Base-by-base conservation (phyloP, 108 stramenopile genomes). In the Cyclotella atomus region DNA sequence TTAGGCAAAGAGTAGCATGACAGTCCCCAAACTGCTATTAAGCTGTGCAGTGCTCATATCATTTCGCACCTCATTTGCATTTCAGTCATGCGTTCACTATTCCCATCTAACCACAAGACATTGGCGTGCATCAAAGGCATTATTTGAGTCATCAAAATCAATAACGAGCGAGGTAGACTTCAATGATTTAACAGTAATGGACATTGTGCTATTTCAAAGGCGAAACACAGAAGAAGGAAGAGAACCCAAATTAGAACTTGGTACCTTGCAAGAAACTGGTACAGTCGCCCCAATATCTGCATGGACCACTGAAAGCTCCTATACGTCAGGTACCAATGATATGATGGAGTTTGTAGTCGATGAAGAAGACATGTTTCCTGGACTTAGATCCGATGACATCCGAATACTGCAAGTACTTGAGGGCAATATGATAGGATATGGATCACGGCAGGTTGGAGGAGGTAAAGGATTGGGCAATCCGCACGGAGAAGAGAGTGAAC, bases 401-500 rank as follows among this genome's bases (percentile, higher is more conserved):
- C 30, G 28, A 34, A 50, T 87, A 9, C 43, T 62, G 10, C 56
- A 70, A 43, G 68, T 80, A 9, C 30, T 81, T 20, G 61, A 72
- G 34, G 86, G 81, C 54, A 71, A 65, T 14, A 57, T 75, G 33
- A 12, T 90, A 2, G 81, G 84, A 2, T 93, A 90, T 57, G 88
- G 92, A 9, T 80, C 77, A 10, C 85, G 89, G 30, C 89, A 90
- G 72, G 87, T 89, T 23, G 89, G 86, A 27, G 85, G 85, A 28
- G 88, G 85, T 20, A 87, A 87, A 19, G 92, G 89, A 32, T 79
- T 84, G 28, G 84, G 87, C 15, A 93, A 93, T 84, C 92, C 92
- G 1, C 92, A 93, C 63, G 92, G 92, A 17, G 92, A 93, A 75
- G 92, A 93, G 76, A 88, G 87, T 66, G 92, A 93, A 59, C 53